Conservation (phyloP, 164 flowering plant genomes). For the Warburgia ugandensis region DNA sequence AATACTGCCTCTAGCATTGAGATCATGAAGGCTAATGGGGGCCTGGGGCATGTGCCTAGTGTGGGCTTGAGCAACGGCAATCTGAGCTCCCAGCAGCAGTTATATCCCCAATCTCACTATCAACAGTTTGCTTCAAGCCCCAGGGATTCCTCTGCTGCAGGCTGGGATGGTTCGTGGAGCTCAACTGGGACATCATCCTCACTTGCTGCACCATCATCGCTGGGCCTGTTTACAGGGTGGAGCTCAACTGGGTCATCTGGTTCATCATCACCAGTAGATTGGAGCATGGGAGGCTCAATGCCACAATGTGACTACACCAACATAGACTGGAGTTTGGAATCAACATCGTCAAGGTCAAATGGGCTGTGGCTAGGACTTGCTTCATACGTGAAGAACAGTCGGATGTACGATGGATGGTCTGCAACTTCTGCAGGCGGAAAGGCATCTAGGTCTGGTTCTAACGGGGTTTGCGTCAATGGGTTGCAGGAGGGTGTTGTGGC, state of each 20-base stretch:
- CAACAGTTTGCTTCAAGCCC: slow-evolving; percentile 19
- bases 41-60: slow-evolving; percentile 20
- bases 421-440: slow-evolving; percentile 8
- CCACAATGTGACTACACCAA: slow-evolving; percentile 51
- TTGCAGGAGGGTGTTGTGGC: slow-evolving; percentile 38
- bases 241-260: slow-evolving; percentile 49
- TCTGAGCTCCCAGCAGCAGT: slow-evolving; percentile 25
- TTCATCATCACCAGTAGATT: slow-evolving; percentile 53
- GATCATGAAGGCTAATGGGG: slow-evolving; percentile 30
- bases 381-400: slow-evolving; percentile 22
- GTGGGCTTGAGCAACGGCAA: slow-evolving; percentile 18
- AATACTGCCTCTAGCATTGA: slow-evolving; percentile 26
- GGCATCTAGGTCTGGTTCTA: slow-evolving; percentile 15
- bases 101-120: slow-evolving; percentile 36
- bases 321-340: slow-evolving; percentile 71
- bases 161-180: slow-evolving; percentile 24
- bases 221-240: slow-evolving; percentile 60
- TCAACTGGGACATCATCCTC: slow-evolving; percentile 23
- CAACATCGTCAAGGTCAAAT: slow-evolving; percentile 19
- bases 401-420: slow-evolving; percentile 25
- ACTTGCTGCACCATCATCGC: slow-evolving; percentile 46
- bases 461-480: slow-evolving; percentile 23
- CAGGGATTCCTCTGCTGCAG: slow-evolving; percentile 20
- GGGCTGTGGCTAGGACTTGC: slow-evolving; percentile 35
- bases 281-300: slow-evolving; percentile 49